These are phyloP conservation scores for Penicillium sp. DNA, from an alignment of 2,329 filamentous ascomycete species.

Conservation along the genomic window DNA sequence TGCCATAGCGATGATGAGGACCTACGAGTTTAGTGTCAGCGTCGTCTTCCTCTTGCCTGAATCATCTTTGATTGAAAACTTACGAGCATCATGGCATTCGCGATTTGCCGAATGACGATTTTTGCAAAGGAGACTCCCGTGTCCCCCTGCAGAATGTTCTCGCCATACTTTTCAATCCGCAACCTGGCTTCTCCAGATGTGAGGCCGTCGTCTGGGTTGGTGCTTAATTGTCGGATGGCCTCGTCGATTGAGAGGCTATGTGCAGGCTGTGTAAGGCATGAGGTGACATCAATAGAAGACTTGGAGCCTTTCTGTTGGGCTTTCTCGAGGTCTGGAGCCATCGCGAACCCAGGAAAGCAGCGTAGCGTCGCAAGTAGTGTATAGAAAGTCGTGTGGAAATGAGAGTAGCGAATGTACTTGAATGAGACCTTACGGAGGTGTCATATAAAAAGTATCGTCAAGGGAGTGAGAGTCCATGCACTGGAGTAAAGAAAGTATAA, in stretches of 20 bases:
- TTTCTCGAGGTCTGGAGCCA: slow-evolving; percentile 19
- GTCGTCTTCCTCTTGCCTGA: neutral
- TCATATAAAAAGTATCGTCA: slow-evolving; percentile 33
- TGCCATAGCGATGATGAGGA: slow-evolving; percentile 74
- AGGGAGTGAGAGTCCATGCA: slow-evolving; percentile 35
- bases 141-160: slow-evolving; percentile 65
- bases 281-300: slow-evolving; percentile 33
- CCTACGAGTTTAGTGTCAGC: slow-evolving; percentile 51
- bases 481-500: slow-evolving; percentile 4
- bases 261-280: slow-evolving; percentile 57
- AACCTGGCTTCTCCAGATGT: slow-evolving; percentile 52
- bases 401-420: slow-evolving; percentile 5
- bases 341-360: slow-evolving; percentile 7
- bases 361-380: neutral
- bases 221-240: slow-evolving; percentile 55
- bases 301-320: slow-evolving; percentile 10
- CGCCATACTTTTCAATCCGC: slow-evolving; percentile 57
- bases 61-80: slow-evolving; percentile 9
- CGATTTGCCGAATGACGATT: slow-evolving; percentile 64
- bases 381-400: neutral
- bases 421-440: slow-evolving; percentile 28
- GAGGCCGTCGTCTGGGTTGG: slow-evolving; percentile 59
- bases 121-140: slow-evolving; percentile 67
- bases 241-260: slow-evolving; percentile 58
- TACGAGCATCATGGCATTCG: slow-evolving; percentile 68